Conservation (phyloP, 768 basidiomycete species). For the Saitozyma podzolica region DNA sequence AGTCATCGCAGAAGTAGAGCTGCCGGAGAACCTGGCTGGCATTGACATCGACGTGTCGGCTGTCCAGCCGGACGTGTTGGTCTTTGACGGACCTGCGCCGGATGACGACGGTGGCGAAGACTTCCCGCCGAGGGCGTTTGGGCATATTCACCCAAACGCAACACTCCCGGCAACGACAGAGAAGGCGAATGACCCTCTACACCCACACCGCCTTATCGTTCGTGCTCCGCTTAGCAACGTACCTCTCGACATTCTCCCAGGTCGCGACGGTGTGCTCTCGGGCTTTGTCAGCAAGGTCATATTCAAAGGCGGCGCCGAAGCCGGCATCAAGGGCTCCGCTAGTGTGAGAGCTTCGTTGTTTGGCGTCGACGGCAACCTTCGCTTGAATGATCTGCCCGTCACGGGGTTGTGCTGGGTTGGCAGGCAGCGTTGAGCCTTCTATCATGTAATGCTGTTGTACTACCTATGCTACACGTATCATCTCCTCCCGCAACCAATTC, state of each 20-base stretch:
- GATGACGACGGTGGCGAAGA: conserved; percentile 59
- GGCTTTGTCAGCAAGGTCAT: conserved; percentile 52
- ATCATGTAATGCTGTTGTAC: conserved; percentile 2
- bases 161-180: conserved; percentile 55
- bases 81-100: conserved; percentile 44
- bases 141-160: conserved; percentile 62
- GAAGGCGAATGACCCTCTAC: conserved; percentile 15
- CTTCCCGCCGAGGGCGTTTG: conserved; percentile 48
- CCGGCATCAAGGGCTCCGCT: conserved; percentile 48
- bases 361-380: conserved; percentile 33
- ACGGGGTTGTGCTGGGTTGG: conserved; percentile 41
- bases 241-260: conserved; percentile 58
- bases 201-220: conserved; percentile 34
- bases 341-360: conserved; percentile 36
- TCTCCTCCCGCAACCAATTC: conserved; percentile 65
- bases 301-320: conserved; percentile 51
- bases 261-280: conserved; percentile 53
- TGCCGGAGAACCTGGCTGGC: conserved; percentile 66
- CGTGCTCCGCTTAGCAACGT: conserved; percentile 44
- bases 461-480: conserved; percentile 55
- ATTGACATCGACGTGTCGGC: conserved; percentile 62
- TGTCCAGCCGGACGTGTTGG: conserved; percentile 53
- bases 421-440: conserved; percentile 19
- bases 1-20: conserved; percentile 52
- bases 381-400: conserved; percentile 40